Conservation (phyloP, 495 filamentous ascomycete genomes). For the Xylona heveae region DNA sequence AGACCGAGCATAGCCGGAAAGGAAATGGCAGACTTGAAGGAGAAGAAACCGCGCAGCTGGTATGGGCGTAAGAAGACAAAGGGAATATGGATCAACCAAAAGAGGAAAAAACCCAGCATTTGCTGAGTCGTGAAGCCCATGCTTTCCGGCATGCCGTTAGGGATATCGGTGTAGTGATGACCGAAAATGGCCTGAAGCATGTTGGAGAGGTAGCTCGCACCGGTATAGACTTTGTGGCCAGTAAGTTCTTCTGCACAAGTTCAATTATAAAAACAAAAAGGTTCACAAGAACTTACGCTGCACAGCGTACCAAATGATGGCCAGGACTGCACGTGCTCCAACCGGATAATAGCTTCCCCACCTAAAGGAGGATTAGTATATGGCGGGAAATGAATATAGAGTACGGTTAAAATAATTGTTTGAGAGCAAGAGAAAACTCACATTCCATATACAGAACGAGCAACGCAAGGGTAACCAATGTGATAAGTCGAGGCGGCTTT, state of each 20-base stretch:
- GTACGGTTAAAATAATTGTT: too few relatives aligned
- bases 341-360: constrained; percentile 17
- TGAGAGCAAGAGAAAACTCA: too few relatives aligned
- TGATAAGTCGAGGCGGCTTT: constrained; percentile 16
- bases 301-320: constrained; percentile 17
- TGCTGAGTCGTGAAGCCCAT: constrained; percentile 19
- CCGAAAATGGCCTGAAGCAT: constrained; percentile 15
- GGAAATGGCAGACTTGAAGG: constrained; percentile 14
- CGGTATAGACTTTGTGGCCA: constrained; percentile 12
- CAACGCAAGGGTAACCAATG: constrained; percentile 18
- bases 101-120: constrained; percentile 24
- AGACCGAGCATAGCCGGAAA: constrained; percentile 15
- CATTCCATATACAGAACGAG: constrained; percentile 17
- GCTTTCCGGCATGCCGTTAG: constrained; percentile 17
- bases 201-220: constrained; percentile 13
- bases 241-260: too few relatives aligned
- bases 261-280: neutral
- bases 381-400: too few relatives aligned
- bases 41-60: constrained; percentile 13
- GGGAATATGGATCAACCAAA: constrained; percentile 24
- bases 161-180: constrained; percentile 15
- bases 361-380: too few relatives aligned
- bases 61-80: constrained; percentile 15
- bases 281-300: constrained; percentile 10
- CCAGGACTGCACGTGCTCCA: constrained; percentile 12